A percentile compares a stretch with the other conserved stretches of the same genome.
Conservation (phyloP, 2,329 filamentous ascomycete species). For the Leptographium lundbergii region DNA sequence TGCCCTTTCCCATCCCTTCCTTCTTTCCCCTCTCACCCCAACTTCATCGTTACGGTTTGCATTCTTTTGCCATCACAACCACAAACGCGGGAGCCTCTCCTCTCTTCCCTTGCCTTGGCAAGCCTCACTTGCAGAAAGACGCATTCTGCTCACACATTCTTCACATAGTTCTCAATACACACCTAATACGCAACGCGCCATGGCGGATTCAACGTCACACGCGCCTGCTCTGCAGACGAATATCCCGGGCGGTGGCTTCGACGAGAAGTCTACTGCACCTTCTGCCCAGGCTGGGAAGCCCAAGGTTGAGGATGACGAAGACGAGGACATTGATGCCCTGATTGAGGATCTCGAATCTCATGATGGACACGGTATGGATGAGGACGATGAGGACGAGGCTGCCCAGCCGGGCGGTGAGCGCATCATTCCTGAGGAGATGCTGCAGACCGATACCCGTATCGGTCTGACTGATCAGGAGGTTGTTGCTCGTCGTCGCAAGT, state of each 20-base stretch:
- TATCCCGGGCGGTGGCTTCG: constrained; percentile 52
- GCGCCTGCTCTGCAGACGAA: constrained; percentile 48
- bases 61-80: constrained; percentile 1
- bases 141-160: constrained; percentile 2
- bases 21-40: not conserved
- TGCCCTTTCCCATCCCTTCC: not conserved
- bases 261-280: constrained; percentile 40
- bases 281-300: constrained; percentile 20
- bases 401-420: constrained; percentile 37
- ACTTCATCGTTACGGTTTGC: not conserved
- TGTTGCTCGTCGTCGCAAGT: constrained; percentile 49
- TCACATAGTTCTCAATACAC: not conserved
- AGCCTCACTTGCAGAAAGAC: constrained; percentile 8
- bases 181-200: constrained; percentile 16
- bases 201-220: constrained; percentile 42
- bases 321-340: constrained; percentile 74
- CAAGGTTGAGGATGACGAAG: constrained; percentile 48
- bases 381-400: constrained; percentile 46
- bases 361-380: constrained; percentile 54
- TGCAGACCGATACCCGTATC: constrained; percentile 60
- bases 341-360: constrained; percentile 80
- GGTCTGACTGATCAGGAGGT: constrained; percentile 64
- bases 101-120: constrained; percentile 3
- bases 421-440: constrained; percentile 50
- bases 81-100: not conserved